These are phyloP conservation scores for Auricularia sp. DNA, from an alignment of 768 basidiomycete genomes.

Conservation along the genomic window DNA sequence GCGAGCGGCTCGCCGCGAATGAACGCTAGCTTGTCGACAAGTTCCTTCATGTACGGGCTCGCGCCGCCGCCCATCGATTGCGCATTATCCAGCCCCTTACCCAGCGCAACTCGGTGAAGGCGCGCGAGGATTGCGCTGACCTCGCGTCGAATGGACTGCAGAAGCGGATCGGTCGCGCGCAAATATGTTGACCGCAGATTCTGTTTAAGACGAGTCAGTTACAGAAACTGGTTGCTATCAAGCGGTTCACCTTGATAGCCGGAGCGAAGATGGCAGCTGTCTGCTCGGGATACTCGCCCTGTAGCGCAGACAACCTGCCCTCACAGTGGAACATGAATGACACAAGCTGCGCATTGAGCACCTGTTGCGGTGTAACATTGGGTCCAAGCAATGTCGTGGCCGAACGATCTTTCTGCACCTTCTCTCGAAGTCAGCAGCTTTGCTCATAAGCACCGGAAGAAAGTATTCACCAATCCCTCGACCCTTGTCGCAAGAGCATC, in stretches of 20 bases:
- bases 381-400: constrained; percentile 70
- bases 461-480: constrained; percentile 54
- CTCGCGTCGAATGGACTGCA: constrained; percentile 68
- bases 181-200: constrained; percentile 1
- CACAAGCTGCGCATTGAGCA: constrained; percentile 66
- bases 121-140: constrained; percentile 67
- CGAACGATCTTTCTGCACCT: constrained; percentile 71
- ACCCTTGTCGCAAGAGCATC: constrained; percentile 56
- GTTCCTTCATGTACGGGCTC: constrained; percentile 85
- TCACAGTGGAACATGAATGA: constrained; percentile 75
- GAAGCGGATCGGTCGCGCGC: constrained; percentile 35
- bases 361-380: constrained; percentile 66
- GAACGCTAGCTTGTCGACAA: constrained; percentile 79
- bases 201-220: background rate
- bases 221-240: background rate
- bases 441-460: background rate
- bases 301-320: constrained; percentile 52
- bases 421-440: constrained; percentile 7
- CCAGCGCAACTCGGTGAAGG: constrained; percentile 79
- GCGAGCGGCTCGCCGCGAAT: constrained; percentile 69
- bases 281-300: constrained; percentile 53
- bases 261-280: constrained; percentile 48
- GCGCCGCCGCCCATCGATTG: constrained; percentile 30
- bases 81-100: constrained; percentile 57
- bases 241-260: constrained; percentile 40